These are phyloP conservation scores for Phytopythium cucurbitacearum DNA, from an alignment of 352 stramenopile species.

Conservation along the genomic window DNA sequence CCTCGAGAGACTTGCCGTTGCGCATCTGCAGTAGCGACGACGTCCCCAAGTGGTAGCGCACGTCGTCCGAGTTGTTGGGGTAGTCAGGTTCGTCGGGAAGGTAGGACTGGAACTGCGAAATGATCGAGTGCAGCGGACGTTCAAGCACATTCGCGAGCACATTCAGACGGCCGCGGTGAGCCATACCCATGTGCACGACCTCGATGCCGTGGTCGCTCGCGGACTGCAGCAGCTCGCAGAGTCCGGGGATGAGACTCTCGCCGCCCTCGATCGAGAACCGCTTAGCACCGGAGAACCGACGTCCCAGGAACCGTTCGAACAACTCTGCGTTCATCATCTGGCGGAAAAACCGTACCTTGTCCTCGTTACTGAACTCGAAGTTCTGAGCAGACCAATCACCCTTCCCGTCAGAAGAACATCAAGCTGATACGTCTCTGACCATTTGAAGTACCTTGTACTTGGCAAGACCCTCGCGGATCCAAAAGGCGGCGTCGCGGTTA, in stretches of 20 bases:
- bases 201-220: slow-evolving; percentile 95
- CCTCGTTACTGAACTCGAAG: slow-evolving; percentile 58
- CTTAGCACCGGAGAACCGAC: slow-evolving; percentile 94
- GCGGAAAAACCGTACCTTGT: slow-evolving; percentile 94
- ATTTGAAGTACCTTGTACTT: slow-evolving; percentile 44
- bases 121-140: slow-evolving; percentile 95
- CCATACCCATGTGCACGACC: slow-evolving; percentile 99
- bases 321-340: slow-evolving; percentile 94
- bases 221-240: slow-evolving; percentile 94
- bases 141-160: slow-evolving; percentile 98
- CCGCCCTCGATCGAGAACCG: slow-evolving; percentile 98
- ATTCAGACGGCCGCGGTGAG: slow-evolving; percentile 97
- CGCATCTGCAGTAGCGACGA: slow-evolving; percentile 67
- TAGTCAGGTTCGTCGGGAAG: slow-evolving; percentile 82
- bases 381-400: slow-evolving; percentile 15
- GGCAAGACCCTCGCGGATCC: slow-evolving; percentile 68
- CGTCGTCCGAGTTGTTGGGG: slow-evolving; percentile 87
- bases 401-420: no score
- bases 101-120: slow-evolving; percentile 85
- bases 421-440: background rate
- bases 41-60: slow-evolving; percentile 85
- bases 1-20: slow-evolving; percentile 58
- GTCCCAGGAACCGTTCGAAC: slow-evolving; percentile 97
- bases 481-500: slow-evolving; percentile 86
- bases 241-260: slow-evolving; percentile 94